Evolutionary conservation across 2,329 filamentous ascomycete species (phyloP), one percentile per base, ranked within the genome.

Genomic region (Diaporthe capsici): DNA sequence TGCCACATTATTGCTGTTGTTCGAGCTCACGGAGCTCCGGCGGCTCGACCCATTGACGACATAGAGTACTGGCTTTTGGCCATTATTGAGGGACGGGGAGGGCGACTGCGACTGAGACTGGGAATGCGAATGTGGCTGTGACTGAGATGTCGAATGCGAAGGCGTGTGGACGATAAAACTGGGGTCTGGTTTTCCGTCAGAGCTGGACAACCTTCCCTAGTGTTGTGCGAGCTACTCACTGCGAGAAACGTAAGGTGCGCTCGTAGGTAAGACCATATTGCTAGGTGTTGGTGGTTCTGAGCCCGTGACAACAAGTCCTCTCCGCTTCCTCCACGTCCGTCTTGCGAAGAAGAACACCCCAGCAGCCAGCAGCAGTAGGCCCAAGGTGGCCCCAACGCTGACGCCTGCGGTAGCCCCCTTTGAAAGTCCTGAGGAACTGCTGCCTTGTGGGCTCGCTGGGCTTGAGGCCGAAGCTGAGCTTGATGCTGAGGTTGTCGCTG

Each of bases 341-440:
- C 28, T 55, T 13, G 37, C 71, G n/a, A 72, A 44, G 39, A 76
- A 44, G 6, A 72, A 57, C 25, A 76, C 25, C 53, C 17, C 70
- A 12, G 60, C 77, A 37, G 75, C 55, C 28, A 79, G 17, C 4
- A 65, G 63, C 13, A 79, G 9, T 12, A 79, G 58, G 8, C 71
- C 31, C 2, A 79, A 15, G 10, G 75, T 60, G 20, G 39, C 65
- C 4, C 76, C 77, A 34, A 76, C 57, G 15, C 74, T 74, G 70
- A 80, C 78, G 22, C 79, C 79, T 17, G 61, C 76, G 28, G 79
- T 78, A 3, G 73, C 77, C n/a, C 77, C 78, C 5, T 70, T 73
- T 5, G 78, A 76, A 37, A 79, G 34, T 25, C 57, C 55, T 28
- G 73, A 28, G 12, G 53, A 28, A n/a, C 42, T 28, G 28, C 17